phyloP scores from a whole-genome alignment of 129 eudicot species.

The Lonicera japonica region DNA sequence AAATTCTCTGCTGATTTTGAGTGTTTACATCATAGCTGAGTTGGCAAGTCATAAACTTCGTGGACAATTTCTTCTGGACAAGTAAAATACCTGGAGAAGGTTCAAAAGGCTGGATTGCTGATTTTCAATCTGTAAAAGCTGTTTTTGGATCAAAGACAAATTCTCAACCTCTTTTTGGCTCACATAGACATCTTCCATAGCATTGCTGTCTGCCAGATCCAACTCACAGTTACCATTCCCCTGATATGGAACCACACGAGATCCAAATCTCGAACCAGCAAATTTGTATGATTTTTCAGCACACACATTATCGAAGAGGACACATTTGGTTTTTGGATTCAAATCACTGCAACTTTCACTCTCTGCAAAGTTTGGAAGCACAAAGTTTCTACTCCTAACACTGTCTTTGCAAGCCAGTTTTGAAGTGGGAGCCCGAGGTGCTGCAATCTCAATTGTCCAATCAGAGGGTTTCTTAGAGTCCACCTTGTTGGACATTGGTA shows the following conservation, averaged over 20 bases:
- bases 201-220: conserved; percentile 15
- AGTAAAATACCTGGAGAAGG: conserved; percentile 57
- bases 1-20: neutral
- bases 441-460: conserved; percentile 19
- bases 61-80: neutral
- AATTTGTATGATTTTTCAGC: conserved; percentile 19
- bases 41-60: neutral
- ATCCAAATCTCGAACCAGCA: conserved; percentile 28
- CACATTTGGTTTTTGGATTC: conserved; percentile 21
- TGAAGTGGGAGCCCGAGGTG: conserved; percentile 19
- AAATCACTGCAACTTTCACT: conserved; percentile 19
- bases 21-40: neutral
- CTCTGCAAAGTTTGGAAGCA: conserved; percentile 15
- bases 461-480: conserved; percentile 36
- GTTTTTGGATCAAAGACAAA: conserved; percentile 53
- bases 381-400: neutral
- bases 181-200: conserved; percentile 29
- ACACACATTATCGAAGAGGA: conserved; percentile 16
- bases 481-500: conserved; percentile 21
- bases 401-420: conserved; percentile 22
- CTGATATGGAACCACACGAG: conserved; percentile 70
- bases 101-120: conserved; percentile 78
- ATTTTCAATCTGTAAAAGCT: conserved; percentile 79
- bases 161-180: conserved; percentile 62
- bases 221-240: conserved; percentile 23